Evolutionary conservation across 1,139 yeast species (phyloP).

Genomic region (Magnusiomyces fungicola): DNA sequence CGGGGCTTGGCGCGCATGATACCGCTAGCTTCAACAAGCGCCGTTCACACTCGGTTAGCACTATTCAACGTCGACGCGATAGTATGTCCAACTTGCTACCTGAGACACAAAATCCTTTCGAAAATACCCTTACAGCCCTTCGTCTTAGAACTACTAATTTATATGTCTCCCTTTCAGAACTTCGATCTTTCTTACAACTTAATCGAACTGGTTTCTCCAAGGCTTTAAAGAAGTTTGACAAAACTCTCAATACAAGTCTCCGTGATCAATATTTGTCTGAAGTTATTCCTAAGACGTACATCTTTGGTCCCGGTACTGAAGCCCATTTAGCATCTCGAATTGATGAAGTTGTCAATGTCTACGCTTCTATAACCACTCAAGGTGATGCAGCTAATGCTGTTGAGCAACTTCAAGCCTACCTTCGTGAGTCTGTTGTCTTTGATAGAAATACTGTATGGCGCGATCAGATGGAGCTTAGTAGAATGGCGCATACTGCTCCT

Average conservation of each 20-base stretch:
- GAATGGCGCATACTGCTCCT: conserved; percentile 53
- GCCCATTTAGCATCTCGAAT: conserved; percentile 42
- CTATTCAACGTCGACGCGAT: neutral
- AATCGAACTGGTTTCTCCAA: conserved; percentile 85
- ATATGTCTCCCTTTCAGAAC: conserved; percentile 73
- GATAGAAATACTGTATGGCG: conserved; percentile 97
- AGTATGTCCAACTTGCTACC: neutral
- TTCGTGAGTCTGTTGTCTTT: conserved; percentile 92
- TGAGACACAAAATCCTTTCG: conserved; percentile 29
- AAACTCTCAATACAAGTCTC: conserved; percentile 57
- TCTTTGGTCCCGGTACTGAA: conserved; percentile 44
- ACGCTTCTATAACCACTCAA: conserved; percentile 37
- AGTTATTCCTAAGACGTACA: conserved; percentile 32
- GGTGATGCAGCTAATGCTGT: conserved; percentile 48
- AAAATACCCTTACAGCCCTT: conserved; percentile 56
- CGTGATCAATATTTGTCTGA: conserved; percentile 42
- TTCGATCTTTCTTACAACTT: conserved; percentile 72
- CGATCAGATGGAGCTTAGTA: conserved; percentile 85
- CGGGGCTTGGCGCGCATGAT: neutral
- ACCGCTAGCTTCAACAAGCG: neutral
- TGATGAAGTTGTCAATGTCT: conserved; percentile 44
- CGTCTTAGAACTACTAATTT: conserved; percentile 58
- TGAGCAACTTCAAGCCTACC: conserved; percentile 62
- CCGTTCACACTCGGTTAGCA: neutral
- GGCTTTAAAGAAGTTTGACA: conserved; percentile 85